A percentile compares a stretch with the other conserved stretches of the same genome.
phyloP scores from a whole-genome alignment of 495 filamentous ascomycete genomes.

The Hypoxylon lenormandii region DNA sequence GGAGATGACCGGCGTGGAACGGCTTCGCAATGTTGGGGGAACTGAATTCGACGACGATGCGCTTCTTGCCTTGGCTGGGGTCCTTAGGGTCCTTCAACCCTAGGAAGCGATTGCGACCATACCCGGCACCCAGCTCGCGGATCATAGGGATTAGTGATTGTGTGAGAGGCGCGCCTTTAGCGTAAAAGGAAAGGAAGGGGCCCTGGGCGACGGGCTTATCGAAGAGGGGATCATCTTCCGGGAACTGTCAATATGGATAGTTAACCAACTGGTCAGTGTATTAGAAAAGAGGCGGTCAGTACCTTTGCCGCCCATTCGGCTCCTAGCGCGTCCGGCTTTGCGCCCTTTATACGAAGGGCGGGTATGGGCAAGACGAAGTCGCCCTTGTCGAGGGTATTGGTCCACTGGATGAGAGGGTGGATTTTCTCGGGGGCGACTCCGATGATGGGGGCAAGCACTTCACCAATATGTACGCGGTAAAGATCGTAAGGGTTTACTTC shows the following conservation, averaged over 20 bases:
- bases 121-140: conserved; percentile 69
- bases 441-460: conserved; percentile 76
- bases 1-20: conserved; percentile 75
- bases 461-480: conserved; percentile 84
- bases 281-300: neutral
- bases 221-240: conserved; percentile 77
- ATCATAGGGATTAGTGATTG: conserved; percentile 73
- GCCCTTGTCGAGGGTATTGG: conserved; percentile 85
- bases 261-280: conserved; percentile 20
- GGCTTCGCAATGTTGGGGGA: conserved; percentile 71
- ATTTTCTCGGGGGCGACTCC: conserved; percentile 80
- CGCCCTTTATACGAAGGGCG: conserved; percentile 81
- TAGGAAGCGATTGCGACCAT: conserved; percentile 72
- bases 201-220: conserved; percentile 72
- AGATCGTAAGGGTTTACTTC: conserved; percentile 86
- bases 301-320: conserved; percentile 77
- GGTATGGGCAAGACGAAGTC: conserved; percentile 85
- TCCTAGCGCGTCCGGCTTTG: conserved; percentile 79
- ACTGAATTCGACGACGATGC: conserved; percentile 61
- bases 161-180: conserved; percentile 70
- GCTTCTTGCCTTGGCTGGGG: conserved; percentile 76
- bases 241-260: conserved; percentile 64
- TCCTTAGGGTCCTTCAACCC: conserved; percentile 76
- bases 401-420: conserved; percentile 83
- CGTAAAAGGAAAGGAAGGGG: conserved; percentile 85